Evolutionary conservation across 1,284 basidiomycete species (phyloP).

Genomic region (Heterobasidion occidentale): DNA sequence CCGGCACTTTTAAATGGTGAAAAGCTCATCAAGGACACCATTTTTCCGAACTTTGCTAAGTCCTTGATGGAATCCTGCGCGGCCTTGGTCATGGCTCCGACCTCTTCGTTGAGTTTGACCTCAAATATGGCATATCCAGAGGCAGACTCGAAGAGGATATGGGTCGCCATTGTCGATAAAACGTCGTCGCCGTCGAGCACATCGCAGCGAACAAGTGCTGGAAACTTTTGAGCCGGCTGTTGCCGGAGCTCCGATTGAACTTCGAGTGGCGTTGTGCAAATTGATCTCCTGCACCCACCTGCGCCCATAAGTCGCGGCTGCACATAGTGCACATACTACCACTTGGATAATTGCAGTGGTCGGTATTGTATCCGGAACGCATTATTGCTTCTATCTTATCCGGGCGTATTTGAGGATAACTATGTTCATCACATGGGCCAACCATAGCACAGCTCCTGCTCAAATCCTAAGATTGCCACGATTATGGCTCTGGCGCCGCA

Average conservation of each 20-base stretch:
- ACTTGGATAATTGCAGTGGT: too few species aligned
- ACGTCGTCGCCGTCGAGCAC: conserved; percentile 17
- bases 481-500: too few species aligned
- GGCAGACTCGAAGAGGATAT: conserved; percentile 92
- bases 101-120: conserved; percentile 83
- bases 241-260: neutral
- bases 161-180: conserved; percentile 53
- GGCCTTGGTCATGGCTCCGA: conserved; percentile 76
- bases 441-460: too few species aligned
- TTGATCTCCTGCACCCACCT: neutral
- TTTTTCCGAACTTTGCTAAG: conserved; percentile 88
- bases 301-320: neutral
- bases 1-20: conserved; percentile 93
- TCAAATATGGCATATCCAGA: conserved; percentile 96
- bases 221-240: conserved; percentile 5
- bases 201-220: neutral
- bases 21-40: conserved; percentile 91
- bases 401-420: too few species aligned
- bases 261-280: neutral
- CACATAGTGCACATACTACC: too few species aligned
- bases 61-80: conserved; percentile 87
- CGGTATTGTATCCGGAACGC: too few species aligned
- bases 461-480: too few species aligned
- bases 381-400: too few species aligned
- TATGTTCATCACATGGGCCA: too few species aligned